A percentile compares a stretch with the other conserved stretches of the same genome.
phyloP scores from a whole-genome alignment of 169 alveolate genomes.

The Pseudocohnilembus persalinus region DNA sequence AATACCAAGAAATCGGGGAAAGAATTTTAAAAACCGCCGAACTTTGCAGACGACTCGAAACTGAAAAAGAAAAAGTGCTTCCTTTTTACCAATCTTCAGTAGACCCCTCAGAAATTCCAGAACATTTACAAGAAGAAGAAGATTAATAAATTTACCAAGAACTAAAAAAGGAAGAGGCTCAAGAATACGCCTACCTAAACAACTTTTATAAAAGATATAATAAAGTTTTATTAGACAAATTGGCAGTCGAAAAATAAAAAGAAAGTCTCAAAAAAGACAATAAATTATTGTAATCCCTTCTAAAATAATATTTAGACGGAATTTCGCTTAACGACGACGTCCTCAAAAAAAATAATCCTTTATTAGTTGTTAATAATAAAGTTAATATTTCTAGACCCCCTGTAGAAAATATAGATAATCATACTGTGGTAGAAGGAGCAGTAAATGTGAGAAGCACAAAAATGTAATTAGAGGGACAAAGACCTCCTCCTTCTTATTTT shows the following conservation, averaged over 20 bases:
- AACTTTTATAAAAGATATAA: conserved; percentile 90
- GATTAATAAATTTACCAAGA: too few relatives aligned
- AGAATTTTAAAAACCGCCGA: conserved; percentile 85
- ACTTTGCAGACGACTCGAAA: conserved; percentile 88
- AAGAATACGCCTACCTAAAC: conserved; percentile 83
- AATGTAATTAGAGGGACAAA: conserved; percentile 40
- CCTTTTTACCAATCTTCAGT: conserved; percentile 84
- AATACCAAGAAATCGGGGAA: conserved; percentile 78
- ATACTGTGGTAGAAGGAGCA: conserved; percentile 44
- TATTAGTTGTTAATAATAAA: conserved; percentile 74
- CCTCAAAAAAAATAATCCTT: conserved; percentile 74
- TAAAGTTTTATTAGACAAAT: conserved; percentile 84
- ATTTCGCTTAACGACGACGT: conserved; percentile 90
- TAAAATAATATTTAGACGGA: conserved; percentile 90
- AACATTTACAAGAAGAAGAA: conserved; percentile 64
- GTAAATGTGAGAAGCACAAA: conserved; percentile 39
- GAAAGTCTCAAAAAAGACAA: conserved; percentile 83
- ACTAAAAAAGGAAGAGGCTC: conserved; percentile 69
- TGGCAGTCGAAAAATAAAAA: conserved; percentile 88
- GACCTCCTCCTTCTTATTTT: conserved; percentile 13
- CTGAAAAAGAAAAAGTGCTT: conserved; percentile 91
- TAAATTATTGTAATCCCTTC: conserved; percentile 78
- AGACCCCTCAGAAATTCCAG: conserved; percentile 67
- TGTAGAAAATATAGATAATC: conserved; percentile 50
- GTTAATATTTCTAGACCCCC: conserved; percentile 62